Evolutionary conservation across 805 yeast species (phyloP).

Genomic region (Sugiyamaella floridensis): DNA sequence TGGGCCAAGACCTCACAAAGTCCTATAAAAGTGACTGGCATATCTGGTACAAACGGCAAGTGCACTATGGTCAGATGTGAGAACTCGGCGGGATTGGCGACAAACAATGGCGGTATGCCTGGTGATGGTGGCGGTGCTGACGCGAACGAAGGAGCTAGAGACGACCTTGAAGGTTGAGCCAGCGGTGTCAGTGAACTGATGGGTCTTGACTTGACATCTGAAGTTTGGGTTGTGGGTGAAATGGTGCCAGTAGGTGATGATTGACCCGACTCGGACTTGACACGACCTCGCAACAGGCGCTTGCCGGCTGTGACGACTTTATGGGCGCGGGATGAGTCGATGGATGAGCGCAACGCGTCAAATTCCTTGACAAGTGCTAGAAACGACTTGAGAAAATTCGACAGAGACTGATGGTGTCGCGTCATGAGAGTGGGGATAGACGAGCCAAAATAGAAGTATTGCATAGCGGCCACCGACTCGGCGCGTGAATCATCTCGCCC

Average conservation of each 20-base stretch:
- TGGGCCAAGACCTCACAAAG: conserved; percentile 21
- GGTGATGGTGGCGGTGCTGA: neutral
- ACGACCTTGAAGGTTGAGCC: neutral
- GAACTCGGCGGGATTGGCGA: conserved; percentile 10
- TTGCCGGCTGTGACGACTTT: conserved; percentile 21
- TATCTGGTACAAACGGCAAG: conserved; percentile 25
- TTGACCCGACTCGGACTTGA: conserved; percentile 14
- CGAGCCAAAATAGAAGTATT: conserved; percentile 21
- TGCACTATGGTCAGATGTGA: conserved; percentile 17
- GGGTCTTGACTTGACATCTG: neutral
- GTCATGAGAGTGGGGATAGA: conserved; percentile 14
- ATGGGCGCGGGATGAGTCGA: conserved; percentile 12
- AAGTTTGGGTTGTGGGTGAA: neutral
- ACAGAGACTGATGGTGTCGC: conserved; percentile 7
- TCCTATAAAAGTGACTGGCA: conserved; percentile 22
- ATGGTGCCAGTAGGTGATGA: neutral
- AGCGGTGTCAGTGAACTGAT: neutral
- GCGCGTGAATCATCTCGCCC: neutral
- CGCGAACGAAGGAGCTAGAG: conserved; percentile 1
- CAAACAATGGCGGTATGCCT: neutral
- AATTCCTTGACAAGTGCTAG: conserved; percentile 18
- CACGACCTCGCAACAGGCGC: conserved; percentile 17
- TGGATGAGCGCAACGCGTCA: conserved; percentile 11
- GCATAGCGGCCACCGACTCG: conserved; percentile 7
- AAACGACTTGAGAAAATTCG: conserved; percentile 14